A percentile compares a stretch with the other conserved stretches of the same genome.
These are phyloP conservation scores for Penicillium cataractarum DNA, from an alignment of 495 filamentous ascomycete genomes.

Conservation along the genomic window DNA sequence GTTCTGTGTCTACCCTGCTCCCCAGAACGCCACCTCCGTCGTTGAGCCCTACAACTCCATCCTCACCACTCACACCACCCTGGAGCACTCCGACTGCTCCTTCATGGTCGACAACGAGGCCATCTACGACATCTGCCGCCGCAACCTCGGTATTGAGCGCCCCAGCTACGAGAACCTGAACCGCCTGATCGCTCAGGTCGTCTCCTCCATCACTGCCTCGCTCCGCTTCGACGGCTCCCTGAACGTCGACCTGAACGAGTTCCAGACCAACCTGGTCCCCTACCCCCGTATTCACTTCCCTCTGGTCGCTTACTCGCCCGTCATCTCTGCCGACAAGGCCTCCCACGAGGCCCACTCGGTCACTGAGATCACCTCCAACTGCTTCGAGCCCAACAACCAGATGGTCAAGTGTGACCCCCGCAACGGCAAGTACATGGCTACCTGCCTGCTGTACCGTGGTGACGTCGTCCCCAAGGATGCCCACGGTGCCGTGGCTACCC, in stretches of 20 bases:
- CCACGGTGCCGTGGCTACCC: constrained; percentile 84
- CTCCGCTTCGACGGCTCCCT: constrained; percentile 98
- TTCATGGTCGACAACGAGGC: constrained; percentile 99
- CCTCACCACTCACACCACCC: constrained; percentile 96
- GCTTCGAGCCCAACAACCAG: constrained; percentile 85
- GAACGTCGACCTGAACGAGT: constrained; percentile 99
- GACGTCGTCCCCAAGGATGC: constrained; percentile 97
- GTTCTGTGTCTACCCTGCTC: constrained; percentile 98
- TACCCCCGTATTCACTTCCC: constrained; percentile 99
- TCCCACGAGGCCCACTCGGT: constrained; percentile 86
- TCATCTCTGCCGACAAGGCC: constrained; percentile 91
- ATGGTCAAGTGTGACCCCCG: constrained; percentile 99
- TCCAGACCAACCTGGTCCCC: constrained; percentile 99
- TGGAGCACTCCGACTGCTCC: constrained; percentile 98
- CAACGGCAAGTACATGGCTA: constrained; percentile 99
- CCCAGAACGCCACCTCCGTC: constrained; percentile 93
- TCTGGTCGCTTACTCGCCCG: constrained; percentile 91
- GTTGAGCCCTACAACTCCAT: constrained; percentile 99
- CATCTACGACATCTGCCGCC: constrained; percentile 98
- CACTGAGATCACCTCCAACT: constrained; percentile 66
- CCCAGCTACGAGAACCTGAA: constrained; percentile 98
- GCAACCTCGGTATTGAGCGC: constrained; percentile 94
- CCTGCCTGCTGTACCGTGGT: constrained; percentile 95
- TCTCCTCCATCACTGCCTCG: constrained; percentile 97
- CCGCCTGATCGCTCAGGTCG: constrained; percentile 97